Evolutionary conservation across 208 protist species (phyloP).

Genomic region (Trichomonas tenax): DNA sequence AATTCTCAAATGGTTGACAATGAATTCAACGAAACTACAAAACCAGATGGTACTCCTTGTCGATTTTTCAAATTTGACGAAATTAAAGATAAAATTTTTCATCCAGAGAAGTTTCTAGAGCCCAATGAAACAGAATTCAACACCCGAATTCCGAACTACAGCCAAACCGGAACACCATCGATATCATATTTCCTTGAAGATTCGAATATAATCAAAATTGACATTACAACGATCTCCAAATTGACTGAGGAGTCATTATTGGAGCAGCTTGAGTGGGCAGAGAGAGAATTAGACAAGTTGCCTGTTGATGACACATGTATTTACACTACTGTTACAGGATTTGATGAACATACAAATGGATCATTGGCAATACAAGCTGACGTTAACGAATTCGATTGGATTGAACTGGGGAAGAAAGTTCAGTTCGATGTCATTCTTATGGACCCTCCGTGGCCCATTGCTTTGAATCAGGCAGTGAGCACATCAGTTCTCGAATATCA

Average conservation of each 20-base stretch:
- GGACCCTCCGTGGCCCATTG: neutral
- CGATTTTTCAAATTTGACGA: neutral
- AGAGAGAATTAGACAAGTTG: neutral
- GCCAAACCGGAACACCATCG: neutral
- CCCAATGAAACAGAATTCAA: neutral
- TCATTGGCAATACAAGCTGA: neutral
- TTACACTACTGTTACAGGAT: neutral
- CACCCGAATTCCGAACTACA: neutral
- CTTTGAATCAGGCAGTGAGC: neutral
- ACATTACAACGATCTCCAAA: neutral
- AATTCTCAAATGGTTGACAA: no score
- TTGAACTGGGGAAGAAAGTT: neutral
- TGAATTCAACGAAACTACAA: no score
- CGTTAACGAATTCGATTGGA: neutral
- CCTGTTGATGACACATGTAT: neutral
- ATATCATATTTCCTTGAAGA: neutral
- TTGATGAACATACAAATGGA: neutral
- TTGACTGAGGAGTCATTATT: neutral
- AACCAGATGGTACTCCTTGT: neutral
- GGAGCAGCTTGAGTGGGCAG: neutral
- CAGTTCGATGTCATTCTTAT: conserved; percentile 18
- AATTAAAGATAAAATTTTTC: neutral
- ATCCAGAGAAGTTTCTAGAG: neutral
- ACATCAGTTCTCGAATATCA: neutral
- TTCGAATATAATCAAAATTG: neutral